Conservation (phyloP, 225 moss, liverwort and hornwort genomes). For the Polytrichum commune region DNA sequence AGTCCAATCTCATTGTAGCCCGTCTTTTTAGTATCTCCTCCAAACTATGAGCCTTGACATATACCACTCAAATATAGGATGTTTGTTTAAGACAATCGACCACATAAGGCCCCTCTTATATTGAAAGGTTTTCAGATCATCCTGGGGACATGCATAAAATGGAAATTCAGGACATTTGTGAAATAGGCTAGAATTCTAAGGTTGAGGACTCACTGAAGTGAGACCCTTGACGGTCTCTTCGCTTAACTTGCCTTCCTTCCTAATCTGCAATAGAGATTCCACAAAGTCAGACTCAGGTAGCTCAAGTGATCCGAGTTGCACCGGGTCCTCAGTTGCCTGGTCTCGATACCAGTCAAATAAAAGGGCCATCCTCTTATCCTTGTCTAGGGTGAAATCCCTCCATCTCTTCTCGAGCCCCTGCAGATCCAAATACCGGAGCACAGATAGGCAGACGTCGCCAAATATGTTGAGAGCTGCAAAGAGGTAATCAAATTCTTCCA, state of each 20-base stretch:
- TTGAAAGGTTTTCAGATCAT: no score
- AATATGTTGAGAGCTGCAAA: slow-evolving; percentile 8
- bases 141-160: no score
- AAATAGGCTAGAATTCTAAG: neutral
- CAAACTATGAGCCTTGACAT: no score
- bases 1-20: no score
- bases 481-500: slow-evolving; percentile 10
- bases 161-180: no score
- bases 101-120: no score
- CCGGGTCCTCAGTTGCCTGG: neutral
- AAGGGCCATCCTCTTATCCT: neutral
- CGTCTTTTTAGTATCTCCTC: no score
- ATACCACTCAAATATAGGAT: no score
- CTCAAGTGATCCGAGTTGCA: no score
- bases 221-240: slow-evolving; percentile 6
- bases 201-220: slow-evolving; percentile 14
- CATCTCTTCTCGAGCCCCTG: slow-evolving; percentile 19
- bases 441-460: slow-evolving; percentile 11
- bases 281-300: neutral
- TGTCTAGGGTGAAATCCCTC: slow-evolving; percentile 18
- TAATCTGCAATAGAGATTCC: slow-evolving; percentile 21
- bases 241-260: slow-evolving; percentile 17
- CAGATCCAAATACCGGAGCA: slow-evolving; percentile 6
- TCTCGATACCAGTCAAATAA: slow-evolving; percentile 27
- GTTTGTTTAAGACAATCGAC: no score